Conservation (phyloP, 345 rosid species). For the Salix purpurea region DNA sequence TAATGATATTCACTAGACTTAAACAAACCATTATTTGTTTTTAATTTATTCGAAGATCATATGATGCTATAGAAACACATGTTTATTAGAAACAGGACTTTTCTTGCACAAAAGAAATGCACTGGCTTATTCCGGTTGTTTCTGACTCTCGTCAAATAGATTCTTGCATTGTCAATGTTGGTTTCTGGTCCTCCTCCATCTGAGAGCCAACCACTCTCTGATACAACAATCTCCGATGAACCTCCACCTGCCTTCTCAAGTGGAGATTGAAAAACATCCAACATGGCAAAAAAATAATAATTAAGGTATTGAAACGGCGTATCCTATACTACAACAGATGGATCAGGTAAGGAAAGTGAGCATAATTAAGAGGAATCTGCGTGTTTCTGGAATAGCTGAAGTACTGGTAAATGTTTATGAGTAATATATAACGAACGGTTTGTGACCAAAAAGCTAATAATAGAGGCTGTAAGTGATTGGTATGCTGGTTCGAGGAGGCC, state of each 20-base stretch:
- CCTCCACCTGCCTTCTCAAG: constrained; percentile 20
- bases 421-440: constrained; percentile 4
- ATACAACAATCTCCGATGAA: constrained; percentile 14
- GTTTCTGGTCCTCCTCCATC: constrained; percentile 8
- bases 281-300: constrained; percentile 13
- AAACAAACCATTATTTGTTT: not conserved
- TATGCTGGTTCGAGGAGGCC: too few relatives aligned
- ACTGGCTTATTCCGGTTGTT: not conserved
- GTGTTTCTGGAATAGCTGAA: constrained; percentile 22
- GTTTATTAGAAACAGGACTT: not conserved
- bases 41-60: not conserved
- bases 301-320: constrained; percentile 6
- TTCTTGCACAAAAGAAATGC: not conserved
- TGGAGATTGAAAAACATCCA: constrained; percentile 19
- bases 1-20: not conserved
- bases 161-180: constrained; percentile 18
- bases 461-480: too few relatives aligned
- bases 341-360: constrained; percentile 20
- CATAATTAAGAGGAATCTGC: constrained; percentile 34
- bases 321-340: constrained; percentile 25
- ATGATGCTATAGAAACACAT: not conserved
- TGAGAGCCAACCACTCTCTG: constrained; percentile 32
- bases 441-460: too few relatives aligned
- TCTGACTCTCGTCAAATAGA: constrained; percentile 26
- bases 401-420: constrained; percentile 40